These are phyloP conservation scores for Mycena venus DNA, from an alignment of 768 basidiomycete species.

Conservation along the genomic window DNA sequence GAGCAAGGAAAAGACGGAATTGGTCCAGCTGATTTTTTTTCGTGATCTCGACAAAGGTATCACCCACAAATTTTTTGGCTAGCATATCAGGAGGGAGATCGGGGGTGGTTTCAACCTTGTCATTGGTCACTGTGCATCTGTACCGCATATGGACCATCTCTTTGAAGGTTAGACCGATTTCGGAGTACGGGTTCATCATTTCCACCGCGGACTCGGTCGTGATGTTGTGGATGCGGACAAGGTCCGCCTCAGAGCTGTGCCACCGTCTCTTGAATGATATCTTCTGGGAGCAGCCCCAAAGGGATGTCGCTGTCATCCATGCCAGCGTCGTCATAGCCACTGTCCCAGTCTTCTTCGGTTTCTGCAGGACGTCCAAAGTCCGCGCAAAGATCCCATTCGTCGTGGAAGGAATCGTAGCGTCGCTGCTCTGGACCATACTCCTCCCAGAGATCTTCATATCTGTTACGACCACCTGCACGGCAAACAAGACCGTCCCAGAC, in stretches of 20 bases:
- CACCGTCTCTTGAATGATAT: background rate
- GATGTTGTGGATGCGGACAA: background rate
- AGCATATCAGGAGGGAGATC: background rate
- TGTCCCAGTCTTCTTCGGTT: background rate
- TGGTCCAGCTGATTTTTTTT: background rate
- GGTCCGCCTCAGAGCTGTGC: background rate
- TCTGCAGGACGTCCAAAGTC: background rate
- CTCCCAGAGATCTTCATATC: background rate
- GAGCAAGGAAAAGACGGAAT: background rate
- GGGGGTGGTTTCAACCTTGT: background rate
- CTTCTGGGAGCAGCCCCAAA: background rate
- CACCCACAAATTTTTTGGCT: background rate
- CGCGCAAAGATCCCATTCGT: constrained; percentile 11
- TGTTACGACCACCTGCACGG: background rate
- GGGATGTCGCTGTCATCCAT: background rate
- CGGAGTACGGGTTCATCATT: no score
- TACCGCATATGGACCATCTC: background rate
- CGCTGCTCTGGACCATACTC: background rate
- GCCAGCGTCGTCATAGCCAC: background rate
- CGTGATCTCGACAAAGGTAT: background rate
- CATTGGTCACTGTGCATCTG: background rate
- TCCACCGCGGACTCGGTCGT: background rate
- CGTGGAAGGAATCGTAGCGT: background rate
- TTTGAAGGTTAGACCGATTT: background rate
- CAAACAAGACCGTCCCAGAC: no score